Percentiles rank a stretch among this genome's conserved stretches.
phyloP scores from a whole-genome alignment of 2,329 filamentous ascomycete species.

The Aschersonia sp. region DNA sequence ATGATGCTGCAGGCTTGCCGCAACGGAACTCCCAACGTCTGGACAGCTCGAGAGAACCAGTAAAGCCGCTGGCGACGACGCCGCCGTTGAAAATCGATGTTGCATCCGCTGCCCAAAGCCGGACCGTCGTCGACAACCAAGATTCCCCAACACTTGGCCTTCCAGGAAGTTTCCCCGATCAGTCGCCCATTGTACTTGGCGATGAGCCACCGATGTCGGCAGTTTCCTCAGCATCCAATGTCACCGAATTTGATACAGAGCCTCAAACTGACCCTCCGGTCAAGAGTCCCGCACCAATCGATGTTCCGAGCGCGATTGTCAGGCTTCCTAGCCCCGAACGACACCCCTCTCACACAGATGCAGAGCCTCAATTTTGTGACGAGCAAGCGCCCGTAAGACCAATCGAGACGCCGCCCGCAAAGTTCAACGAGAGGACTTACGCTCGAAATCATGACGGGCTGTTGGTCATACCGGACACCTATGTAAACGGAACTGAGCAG shows the following conservation, averaged over 20 bases:
- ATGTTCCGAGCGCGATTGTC: constrained; percentile 12
- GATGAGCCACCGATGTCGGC: constrained; percentile 42
- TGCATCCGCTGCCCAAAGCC: not conserved
- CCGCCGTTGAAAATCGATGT: constrained; percentile 1
- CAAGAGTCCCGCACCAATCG: constrained; percentile 14
- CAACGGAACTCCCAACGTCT: not conserved
- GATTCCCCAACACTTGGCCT: constrained; percentile 56
- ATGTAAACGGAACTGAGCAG: not conserved
- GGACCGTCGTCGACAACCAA: constrained; percentile 4
- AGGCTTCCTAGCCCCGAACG: constrained; percentile 16
- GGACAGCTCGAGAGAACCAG: not conserved
- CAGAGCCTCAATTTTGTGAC: not conserved
- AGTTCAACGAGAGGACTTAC: not conserved
- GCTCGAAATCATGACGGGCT: not conserved
- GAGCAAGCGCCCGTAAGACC: no score
- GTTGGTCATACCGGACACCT: not conserved
- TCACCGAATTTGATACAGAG: constrained; percentile 61
- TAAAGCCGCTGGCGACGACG: not conserved
- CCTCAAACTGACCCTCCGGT: constrained; percentile 43
- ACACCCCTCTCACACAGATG: not conserved
- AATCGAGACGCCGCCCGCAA: no score
- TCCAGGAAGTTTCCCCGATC: constrained; percentile 43
- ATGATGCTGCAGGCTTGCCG: not conserved
- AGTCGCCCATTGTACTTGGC: constrained; percentile 19
- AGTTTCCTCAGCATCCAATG: constrained; percentile 41